Evolutionary conservation across 805 yeast species (phyloP), one percentile per base, ranked within the genome.

Genomic region (Dipodascus geniculatus): DNA sequence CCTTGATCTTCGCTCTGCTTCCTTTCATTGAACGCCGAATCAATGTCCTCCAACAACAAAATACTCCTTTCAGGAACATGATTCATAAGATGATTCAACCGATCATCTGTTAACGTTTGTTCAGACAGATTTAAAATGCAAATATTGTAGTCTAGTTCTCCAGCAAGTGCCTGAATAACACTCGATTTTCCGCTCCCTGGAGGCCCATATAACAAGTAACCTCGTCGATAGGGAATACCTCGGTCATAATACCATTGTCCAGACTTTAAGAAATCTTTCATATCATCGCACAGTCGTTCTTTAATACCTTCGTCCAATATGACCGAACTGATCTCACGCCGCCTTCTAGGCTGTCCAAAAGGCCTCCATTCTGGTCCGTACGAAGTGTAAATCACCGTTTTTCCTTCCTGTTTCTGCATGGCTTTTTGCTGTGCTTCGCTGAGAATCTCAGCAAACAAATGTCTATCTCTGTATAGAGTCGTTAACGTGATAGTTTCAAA

Each of bases 341-440:
- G 91, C 61, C 82, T 83, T 57, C 96, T 77, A 1, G 99, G 98
- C 65, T 83, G 90, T 1, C 99, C 99, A 72, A 93, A 93, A 2
- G 96, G 96, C 63, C 98, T 76, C 99, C 99, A 93, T 64, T 93
- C 99, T 24, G 96, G 96, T 0, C 98, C 99, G 87, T 93, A 91
- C 9, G 96, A 85, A 2, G 96, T 87, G 67, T 79, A 93, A 3
- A 93, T 71, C 4, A 93, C 98, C 0, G 98, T 93, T 64, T 89
- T 91, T 4, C 99, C 98, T 64, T 88, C 95, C 56, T 85, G 83
- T 28, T 83, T 76, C 61, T 80, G 80, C 64, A 89, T 74, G 0
- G 98, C 98, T 71, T 87, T 69, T 42, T 74, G 69, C 62, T 90
- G 87, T 2, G 98, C 98, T 62, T 93, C 98, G 17, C 75, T 76